Base-by-base conservation (phyloP, 495 filamentous ascomycete genomes). In the Bathelium albidoporum region DNA sequence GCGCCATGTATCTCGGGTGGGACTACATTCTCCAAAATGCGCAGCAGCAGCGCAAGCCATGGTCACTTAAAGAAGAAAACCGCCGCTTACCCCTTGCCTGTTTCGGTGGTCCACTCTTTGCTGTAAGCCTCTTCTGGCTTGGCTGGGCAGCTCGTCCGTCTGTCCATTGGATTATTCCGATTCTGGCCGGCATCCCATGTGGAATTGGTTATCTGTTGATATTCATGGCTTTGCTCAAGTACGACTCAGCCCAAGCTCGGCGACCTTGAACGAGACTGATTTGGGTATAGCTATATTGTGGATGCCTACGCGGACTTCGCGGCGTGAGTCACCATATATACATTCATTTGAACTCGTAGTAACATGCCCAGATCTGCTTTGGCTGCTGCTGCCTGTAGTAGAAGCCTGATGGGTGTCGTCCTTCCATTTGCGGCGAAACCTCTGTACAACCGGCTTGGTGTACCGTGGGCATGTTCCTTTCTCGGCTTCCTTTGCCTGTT, bases 221-320 rank as follows among this genome's bases (percentile, higher is more conserved):
- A 20, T 90, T 89, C 71, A 85, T 85, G 45, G 82, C 85, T 0
- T 80, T 87, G 29, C 73, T 91, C 11, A 92, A 89, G 65, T 92
- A 91, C 64, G 77, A 91, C 31, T 66, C 58, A 16, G 32, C n/a
- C 12, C 58, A 7, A 60, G 12, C 16, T n/a, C 58, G 4, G 20
- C 14, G 16, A 26, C 7, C 7, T 59, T 18, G 24, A 31, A 4
- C 14, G 31, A 18, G 9, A 29, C 28, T 36, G 26, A 59, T 14
- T 14, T 31, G 4, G n/a, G 14, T 31, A 7, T 16, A 36, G 32
- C 18, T 43, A 60, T n/a, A 60, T 36, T 49, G 85, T 87, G 12
- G 89, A 92, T 69, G 87, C 87, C 11, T 91, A 92, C 72, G 81
- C 83, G 59, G 82, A 87, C 60, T 90, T 84, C 70, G 85, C 89